Evolutionary conservation across 805 yeast species (phyloP).

Genomic region (Tetrapisispora phaffii): DNA sequence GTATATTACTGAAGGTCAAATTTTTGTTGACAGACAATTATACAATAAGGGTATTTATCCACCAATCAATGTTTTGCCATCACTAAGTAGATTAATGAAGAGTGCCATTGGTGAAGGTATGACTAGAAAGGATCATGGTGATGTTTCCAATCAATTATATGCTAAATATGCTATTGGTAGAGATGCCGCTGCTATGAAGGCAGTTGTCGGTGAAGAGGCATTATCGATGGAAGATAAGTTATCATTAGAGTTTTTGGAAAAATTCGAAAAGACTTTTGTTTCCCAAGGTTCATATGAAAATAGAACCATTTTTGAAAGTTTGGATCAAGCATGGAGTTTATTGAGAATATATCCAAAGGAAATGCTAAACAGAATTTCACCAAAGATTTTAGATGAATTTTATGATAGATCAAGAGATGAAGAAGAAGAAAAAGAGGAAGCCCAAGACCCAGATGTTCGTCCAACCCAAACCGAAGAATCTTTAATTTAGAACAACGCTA

Average conservation of each 20-base stretch:
- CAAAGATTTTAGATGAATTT: constrained; percentile 90
- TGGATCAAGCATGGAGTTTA: constrained; percentile 96
- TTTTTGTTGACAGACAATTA: constrained; percentile 92
- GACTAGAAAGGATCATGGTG: constrained; percentile 99
- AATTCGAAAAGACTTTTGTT: constrained; percentile 92
- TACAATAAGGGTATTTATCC: constrained; percentile 96
- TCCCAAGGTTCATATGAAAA: constrained; percentile 95
- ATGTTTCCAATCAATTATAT: constrained; percentile 95
- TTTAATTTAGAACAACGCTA: constrained; percentile 12
- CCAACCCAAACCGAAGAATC: constrained; percentile 14
- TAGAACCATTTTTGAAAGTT: constrained; percentile 87
- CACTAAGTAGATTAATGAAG: constrained; percentile 96
- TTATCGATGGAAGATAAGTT: constrained; percentile 94
- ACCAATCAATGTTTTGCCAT: constrained; percentile 96
- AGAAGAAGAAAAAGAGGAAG: constrained; percentile 43
- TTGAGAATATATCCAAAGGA: constrained; percentile 98
- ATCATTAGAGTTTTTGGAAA: constrained; percentile 93
- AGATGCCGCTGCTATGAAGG: constrained; percentile 99
- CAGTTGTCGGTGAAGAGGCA: constrained; percentile 99
- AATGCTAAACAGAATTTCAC: constrained; percentile 95
- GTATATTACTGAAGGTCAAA: constrained; percentile 98
- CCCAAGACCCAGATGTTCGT: constrained; percentile 16
- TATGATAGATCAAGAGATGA: constrained; percentile 80
- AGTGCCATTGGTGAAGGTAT: constrained; percentile 99
- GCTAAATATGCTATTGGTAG: constrained; percentile 99